Base-by-base conservation (phyloP, 2,329 filamentous ascomycete species). In the Penicillium fuscoglaucum region DNA sequence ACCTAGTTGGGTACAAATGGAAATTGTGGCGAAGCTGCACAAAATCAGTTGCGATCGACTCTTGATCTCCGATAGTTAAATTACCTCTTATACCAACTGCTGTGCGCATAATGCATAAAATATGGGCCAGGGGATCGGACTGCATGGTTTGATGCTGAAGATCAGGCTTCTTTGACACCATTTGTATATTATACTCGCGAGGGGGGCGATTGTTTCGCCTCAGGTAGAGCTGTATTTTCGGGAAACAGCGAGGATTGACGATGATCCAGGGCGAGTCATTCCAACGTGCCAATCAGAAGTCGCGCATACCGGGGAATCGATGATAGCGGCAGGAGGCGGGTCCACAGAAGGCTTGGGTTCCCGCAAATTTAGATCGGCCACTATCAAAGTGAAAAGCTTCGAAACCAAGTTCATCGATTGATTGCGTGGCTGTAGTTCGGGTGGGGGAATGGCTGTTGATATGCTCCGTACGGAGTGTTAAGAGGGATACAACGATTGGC, bases 311-410 rank as follows among this genome's bases (percentile, higher is more conserved):
- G 49, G 61, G 55, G n/a, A 48, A 55, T 62, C 40, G 57, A 66
- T 52, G 61, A 67, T 59, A 63, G 64, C 63, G 63, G 65, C 61
- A 63, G 62, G 63, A 57, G 55, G 66, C 61, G 66, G 68, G 66
- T 62, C 66, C 59, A 29, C 49, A 21, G 33, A 60, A 68, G 58
- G 64, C 59, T 66, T 63, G 66, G 56, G 64, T 67, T 62, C 58
- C 60, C 62, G 61, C 50, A 66, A 67, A 69, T 69, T 70, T 63
- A 61, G 69, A 70, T 69, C 64, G 59, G 21, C 65, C 58, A 39
- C 49, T 57, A 68, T 59, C 55, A 48, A 59, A 57, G 41, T 49
- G 48, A 56, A 39, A 53, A 53, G 51, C 40, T 53, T 50, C 47
- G 49, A 52, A 48, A 50, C 17, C 35, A 24, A 56, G 26, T 52